Percentiles rank a stretch among this genome's conserved stretches.
Evolutionary conservation across 106 monocot genomes (phyloP).

Genomic region (Dendrobium catenatum): DNA sequence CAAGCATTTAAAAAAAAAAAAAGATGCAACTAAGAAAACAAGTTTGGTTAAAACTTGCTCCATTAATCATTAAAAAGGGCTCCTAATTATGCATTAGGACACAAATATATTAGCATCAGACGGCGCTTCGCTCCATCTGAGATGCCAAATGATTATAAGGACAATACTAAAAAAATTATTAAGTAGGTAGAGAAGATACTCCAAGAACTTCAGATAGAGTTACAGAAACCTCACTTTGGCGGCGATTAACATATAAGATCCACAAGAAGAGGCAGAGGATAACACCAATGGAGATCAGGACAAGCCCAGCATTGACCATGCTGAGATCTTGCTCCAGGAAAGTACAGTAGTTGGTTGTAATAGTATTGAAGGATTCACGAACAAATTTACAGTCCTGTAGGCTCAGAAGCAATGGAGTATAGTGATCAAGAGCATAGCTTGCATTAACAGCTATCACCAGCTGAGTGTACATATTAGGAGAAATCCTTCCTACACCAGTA

Average conservation of each 20-base stretch:
- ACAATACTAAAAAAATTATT: background rate
- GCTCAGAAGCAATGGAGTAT: slow-evolving; percentile 49
- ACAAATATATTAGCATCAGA: background rate
- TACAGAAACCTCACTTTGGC: slow-evolving; percentile 60
- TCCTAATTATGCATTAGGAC: background rate
- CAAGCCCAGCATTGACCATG: slow-evolving; percentile 47
- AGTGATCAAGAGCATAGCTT: slow-evolving; percentile 68
- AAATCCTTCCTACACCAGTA: slow-evolving; percentile 32
- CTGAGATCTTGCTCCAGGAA: slow-evolving; percentile 32
- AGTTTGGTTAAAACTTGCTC: background rate
- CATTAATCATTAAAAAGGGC: background rate
- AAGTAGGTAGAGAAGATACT: slow-evolving; percentile 2
- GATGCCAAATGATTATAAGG: background rate
- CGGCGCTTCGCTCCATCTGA: slow-evolving; percentile 10
- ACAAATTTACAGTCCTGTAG: slow-evolving; percentile 69
- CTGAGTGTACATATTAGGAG: slow-evolving; percentile 47
- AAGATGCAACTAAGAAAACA: too few species aligned
- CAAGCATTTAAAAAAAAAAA: too few species aligned
- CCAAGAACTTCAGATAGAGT: slow-evolving; percentile 21
- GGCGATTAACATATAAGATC: slow-evolving; percentile 64
- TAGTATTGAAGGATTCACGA: slow-evolving; percentile 42
- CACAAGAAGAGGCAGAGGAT: slow-evolving; percentile 58
- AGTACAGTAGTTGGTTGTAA: slow-evolving; percentile 40
- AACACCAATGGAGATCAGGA: slow-evolving; percentile 42
- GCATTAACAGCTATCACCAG: slow-evolving; percentile 52